Conservation (phyloP, 805 yeast genomes). For the Cyberlindnera xishuangbannaensis region DNA sequence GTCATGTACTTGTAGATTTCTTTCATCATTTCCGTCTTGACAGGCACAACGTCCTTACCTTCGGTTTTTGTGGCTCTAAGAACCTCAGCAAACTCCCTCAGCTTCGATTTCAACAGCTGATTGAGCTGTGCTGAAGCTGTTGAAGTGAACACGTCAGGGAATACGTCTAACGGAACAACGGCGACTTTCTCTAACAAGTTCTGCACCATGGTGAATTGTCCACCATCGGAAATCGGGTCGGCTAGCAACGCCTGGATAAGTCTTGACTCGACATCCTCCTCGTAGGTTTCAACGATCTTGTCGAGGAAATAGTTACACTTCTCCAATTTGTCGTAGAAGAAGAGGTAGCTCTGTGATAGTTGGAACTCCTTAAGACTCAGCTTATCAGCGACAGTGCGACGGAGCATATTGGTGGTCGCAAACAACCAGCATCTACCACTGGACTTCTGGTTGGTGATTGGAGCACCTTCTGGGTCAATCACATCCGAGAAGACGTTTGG, state of each 20-base stretch:
- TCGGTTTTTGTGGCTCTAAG: slow-evolving; percentile 37
- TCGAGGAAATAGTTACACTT: slow-evolving; percentile 78
- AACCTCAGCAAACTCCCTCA: slow-evolving; percentile 72
- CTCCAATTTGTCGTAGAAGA: slow-evolving; percentile 83
- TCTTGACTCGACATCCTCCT: slow-evolving; percentile 63
- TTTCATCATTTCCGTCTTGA: slow-evolving; percentile 45
- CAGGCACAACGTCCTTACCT: slow-evolving; percentile 22
- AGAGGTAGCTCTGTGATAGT: slow-evolving; percentile 71
- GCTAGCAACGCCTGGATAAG: slow-evolving; percentile 57
- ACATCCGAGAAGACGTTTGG: slow-evolving; percentile 24
- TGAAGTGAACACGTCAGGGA: slow-evolving; percentile 61
- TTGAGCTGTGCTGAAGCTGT: slow-evolving; percentile 49
- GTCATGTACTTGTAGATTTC: slow-evolving; percentile 62
- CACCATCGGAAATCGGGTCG: slow-evolving; percentile 77
- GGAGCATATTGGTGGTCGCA: slow-evolving; percentile 71
- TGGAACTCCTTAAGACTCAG: slow-evolving; percentile 64
- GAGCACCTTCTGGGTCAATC: slow-evolving; percentile 44
- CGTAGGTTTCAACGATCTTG: slow-evolving; percentile 63
- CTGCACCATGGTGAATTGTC: slow-evolving; percentile 81
- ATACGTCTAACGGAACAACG: slow-evolving; percentile 64
- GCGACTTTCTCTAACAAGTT: slow-evolving; percentile 79
- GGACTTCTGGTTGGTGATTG: slow-evolving; percentile 66
- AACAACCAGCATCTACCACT: slow-evolving; percentile 90
- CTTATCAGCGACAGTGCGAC: slow-evolving; percentile 55
- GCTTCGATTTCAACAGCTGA: slow-evolving; percentile 56